Percentiles rank a stretch among this genome's conserved stretches.
These are phyloP conservation scores for Clarireedia homoeocarpa DNA, from an alignment of 2,329 filamentous ascomycete species.

Conservation along the genomic window DNA sequence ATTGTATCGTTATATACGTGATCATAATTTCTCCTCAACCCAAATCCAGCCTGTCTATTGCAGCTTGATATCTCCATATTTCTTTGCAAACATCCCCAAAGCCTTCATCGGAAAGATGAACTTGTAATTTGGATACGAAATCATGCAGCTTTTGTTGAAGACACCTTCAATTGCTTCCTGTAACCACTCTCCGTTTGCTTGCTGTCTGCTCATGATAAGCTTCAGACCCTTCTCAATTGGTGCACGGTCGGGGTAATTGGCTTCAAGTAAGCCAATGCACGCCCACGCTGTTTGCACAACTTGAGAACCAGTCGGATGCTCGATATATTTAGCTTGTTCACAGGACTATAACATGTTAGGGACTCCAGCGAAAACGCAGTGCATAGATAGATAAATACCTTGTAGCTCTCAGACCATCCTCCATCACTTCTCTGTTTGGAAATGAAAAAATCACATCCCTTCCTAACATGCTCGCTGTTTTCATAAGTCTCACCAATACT, in stretches of 20 bases:
- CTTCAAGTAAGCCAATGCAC: slow-evolving; percentile 72
- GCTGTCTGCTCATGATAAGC: slow-evolving; percentile 79
- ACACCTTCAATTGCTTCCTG: slow-evolving; percentile 96
- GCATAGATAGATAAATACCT: slow-evolving; percentile 34
- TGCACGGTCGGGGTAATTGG: slow-evolving; percentile 67
- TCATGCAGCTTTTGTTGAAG: slow-evolving; percentile 99
- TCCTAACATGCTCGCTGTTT: slow-evolving; percentile 61
- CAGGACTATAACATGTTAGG: slow-evolving; percentile 49
- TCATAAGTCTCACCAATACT: slow-evolving; percentile 74
- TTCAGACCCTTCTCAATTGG: slow-evolving; percentile 66
- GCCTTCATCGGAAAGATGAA: slow-evolving; percentile 93
- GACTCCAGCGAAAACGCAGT: slow-evolving; percentile 1
- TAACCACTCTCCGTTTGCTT: slow-evolving; percentile 84
- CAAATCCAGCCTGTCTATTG: not conserved
- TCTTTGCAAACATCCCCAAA: slow-evolving; percentile 62
- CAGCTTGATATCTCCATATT: slow-evolving; percentile 24
- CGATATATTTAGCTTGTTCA: slow-evolving; percentile 65
- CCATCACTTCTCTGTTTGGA: slow-evolving; percentile 81
- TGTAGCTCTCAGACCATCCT: slow-evolving; percentile 95
- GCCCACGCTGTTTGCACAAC: slow-evolving; percentile 96
- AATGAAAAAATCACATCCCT: slow-evolving; percentile 79
- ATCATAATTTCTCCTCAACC: not conserved
- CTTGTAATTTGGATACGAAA: slow-evolving; percentile 98
- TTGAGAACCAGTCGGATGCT: slow-evolving; percentile 69
- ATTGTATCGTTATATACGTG: not conserved